Percentiles rank a stretch among this genome's conserved stretches.
Evolutionary conservation across 2,329 filamentous ascomycete genomes (phyloP).

Genomic region (Alternaria gaisen): DNA sequence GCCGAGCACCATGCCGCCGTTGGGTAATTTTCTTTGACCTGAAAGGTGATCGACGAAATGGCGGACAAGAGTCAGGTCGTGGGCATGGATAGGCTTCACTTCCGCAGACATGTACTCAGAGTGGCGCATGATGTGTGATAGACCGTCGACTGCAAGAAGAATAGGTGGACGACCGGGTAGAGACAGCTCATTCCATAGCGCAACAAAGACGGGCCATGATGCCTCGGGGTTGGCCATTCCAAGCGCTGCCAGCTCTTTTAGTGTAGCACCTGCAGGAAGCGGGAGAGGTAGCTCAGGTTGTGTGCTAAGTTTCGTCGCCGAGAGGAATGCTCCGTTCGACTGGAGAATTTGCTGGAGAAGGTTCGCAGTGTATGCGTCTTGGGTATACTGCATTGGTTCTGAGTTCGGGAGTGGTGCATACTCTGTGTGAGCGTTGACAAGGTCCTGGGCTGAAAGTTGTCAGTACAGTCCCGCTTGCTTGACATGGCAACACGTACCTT

Average conservation of each 20-base stretch:
- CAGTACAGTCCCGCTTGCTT: conserved; percentile 19
- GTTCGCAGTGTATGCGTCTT: conserved; percentile 78
- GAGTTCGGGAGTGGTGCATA: conserved; percentile 74
- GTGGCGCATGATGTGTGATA: conserved; percentile 81
- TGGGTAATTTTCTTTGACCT: conserved; percentile 61
- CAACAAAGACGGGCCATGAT: conserved; percentile 81
- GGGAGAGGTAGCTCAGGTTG: conserved; percentile 67
- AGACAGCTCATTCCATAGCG: conserved; percentile 82
- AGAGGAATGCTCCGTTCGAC: conserved; percentile 75
- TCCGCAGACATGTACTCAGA: conserved; percentile 78
- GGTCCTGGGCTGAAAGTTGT: conserved; percentile 72
- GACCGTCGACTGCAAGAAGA: conserved; percentile 79
- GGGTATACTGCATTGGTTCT: conserved; percentile 69
- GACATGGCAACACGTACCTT: conserved; percentile 67
- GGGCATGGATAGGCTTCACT: conserved; percentile 80
- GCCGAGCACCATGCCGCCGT: conserved; percentile 82
- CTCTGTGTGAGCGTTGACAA: conserved; percentile 80
- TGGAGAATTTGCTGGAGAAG: conserved; percentile 77
- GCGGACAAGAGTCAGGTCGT: conserved; percentile 79
- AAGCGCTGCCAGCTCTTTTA: conserved; percentile 73
- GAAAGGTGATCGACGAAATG: conserved; percentile 76
- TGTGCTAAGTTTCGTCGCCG: conserved; percentile 59
- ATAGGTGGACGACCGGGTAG: conserved; percentile 67
- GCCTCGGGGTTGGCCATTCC: conserved; percentile 78
- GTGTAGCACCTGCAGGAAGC: conserved; percentile 65